Evolutionary conservation across 345 rosid species (phyloP), one percentile per base, ranked within the genome.

Genomic region (Psidium guajava): DNA sequence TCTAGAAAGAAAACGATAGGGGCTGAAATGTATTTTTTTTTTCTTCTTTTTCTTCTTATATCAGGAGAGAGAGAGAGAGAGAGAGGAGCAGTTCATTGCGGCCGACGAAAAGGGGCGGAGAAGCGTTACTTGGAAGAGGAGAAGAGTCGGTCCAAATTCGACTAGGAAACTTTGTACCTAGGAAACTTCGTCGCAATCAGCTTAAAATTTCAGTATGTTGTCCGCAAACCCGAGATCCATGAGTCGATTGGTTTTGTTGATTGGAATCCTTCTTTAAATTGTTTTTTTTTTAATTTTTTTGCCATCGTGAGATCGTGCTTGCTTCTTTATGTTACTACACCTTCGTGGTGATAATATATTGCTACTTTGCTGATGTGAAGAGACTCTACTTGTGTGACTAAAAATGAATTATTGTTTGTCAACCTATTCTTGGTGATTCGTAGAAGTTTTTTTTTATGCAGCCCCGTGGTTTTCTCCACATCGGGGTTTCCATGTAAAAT

Each of bases 281-380:
- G 58, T 21, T 8, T 55, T 9, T 1, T 1, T 55, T 9, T 3
- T 1, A 22, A 55, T 55, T 55, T 22, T 5, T 55, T 11, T 55
- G 8, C n/a, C n/a, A 55, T 0, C 58, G 12, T 21, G 9, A 55
- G 5, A 22, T 55, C 58, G 22, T 55, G 1, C 12, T 21, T 11
- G 28, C 6, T 11, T 56, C 27, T 36, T 2, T 55, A 9, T 56
- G 27, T 56, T 10, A 22, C 9, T 56, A 11, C 27, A 22, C n/a
- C 2, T 22, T 56, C 10, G 13, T 11, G 6, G 2, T 0, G 6
- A 25, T 24, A 2, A 24, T 57, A 57, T 25, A 50, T 50, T 50
- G 52, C 4, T 50, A 0, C 14, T 57, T 24, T 57, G 6, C 0
- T 57, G 0, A 25, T 0, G 61, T 4, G 14, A 11, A 25, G 61